These are phyloP conservation scores for Nicotiana knightiana DNA, from an alignment of 257 asterid genomes.

Conservation along the genomic window DNA sequence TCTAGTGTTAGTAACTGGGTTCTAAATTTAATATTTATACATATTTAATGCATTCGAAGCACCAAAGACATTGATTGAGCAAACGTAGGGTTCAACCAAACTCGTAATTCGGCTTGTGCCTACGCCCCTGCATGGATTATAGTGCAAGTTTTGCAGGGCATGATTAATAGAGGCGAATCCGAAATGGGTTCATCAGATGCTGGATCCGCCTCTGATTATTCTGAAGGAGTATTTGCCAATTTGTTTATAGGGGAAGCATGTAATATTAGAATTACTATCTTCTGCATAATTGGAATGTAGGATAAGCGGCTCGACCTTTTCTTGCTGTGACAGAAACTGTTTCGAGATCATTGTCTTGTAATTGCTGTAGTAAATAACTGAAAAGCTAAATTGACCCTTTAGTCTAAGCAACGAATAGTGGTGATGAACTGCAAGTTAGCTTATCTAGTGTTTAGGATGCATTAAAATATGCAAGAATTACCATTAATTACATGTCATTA, in stretches of 20 bases:
- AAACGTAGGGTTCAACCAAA: too few species aligned
- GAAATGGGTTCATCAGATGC: background rate
- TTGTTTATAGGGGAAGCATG: background rate
- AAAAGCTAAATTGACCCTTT: background rate
- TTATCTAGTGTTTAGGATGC: background rate
- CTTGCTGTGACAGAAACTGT: background rate
- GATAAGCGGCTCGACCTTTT: background rate
- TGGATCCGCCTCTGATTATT: background rate
- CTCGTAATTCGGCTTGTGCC: too few species aligned
- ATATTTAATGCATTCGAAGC: too few species aligned
- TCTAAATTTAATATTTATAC: too few species aligned
- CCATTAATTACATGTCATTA: background rate
- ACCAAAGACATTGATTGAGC: too few species aligned
- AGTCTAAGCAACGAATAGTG: background rate
- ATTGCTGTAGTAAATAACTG: background rate
- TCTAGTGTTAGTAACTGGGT: too few species aligned
- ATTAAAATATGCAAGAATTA: background rate
- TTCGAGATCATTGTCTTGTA: background rate
- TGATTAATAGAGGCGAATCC: background rate
- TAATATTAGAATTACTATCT: background rate
- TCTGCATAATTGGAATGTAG: background rate
- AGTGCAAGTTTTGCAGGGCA: background rate
- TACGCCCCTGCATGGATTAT: background rate
- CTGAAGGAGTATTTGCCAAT: background rate
- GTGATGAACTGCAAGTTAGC: background rate